phyloP scores from a whole-genome alignment of 306 rosid genomes.

The Castanea crenata region DNA sequence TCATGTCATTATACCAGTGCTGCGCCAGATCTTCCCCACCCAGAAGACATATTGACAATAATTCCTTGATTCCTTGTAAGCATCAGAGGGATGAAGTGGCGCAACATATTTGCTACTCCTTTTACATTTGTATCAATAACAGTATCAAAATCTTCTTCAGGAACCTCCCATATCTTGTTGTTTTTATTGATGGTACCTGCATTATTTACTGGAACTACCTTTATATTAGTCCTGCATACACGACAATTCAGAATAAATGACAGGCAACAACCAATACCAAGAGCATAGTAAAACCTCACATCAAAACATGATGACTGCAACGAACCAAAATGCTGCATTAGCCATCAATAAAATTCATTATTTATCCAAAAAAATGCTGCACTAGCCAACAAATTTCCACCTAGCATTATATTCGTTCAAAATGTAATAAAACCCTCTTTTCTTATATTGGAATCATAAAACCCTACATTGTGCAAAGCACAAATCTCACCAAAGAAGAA shows the following conservation, averaged over 20 bases:
- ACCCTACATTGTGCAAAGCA: background rate
- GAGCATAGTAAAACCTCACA: background rate
- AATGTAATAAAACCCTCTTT: background rate
- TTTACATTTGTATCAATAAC: slow-evolving; percentile 81
- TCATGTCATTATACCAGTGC: slow-evolving; percentile 48
- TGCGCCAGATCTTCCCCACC: slow-evolving; percentile 97
- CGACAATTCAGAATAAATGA: background rate
- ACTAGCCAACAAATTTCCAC: background rate
- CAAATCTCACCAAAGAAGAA: background rate
- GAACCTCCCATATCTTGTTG: slow-evolving; percentile 89
- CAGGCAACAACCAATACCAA: background rate
- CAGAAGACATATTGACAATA: slow-evolving; percentile 89
- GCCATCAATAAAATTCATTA: background rate
- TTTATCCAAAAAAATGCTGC: background rate
- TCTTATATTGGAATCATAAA: background rate
- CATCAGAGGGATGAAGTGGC: slow-evolving; percentile 84
- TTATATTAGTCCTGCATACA: slow-evolving; percentile 7
- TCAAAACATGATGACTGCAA: background rate
- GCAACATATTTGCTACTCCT: slow-evolving; percentile 69
- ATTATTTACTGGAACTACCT: slow-evolving; percentile 53
- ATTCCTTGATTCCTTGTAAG: slow-evolving; percentile 45
- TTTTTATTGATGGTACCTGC: slow-evolving; percentile 85
- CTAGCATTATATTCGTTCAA: background rate
- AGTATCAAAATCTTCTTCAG: slow-evolving; percentile 60
- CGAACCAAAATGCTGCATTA: background rate